Evolutionary conservation across 2,329 filamentous ascomycete genomes (phyloP).

Genomic region (Cryphonectria naterciae): DNA sequence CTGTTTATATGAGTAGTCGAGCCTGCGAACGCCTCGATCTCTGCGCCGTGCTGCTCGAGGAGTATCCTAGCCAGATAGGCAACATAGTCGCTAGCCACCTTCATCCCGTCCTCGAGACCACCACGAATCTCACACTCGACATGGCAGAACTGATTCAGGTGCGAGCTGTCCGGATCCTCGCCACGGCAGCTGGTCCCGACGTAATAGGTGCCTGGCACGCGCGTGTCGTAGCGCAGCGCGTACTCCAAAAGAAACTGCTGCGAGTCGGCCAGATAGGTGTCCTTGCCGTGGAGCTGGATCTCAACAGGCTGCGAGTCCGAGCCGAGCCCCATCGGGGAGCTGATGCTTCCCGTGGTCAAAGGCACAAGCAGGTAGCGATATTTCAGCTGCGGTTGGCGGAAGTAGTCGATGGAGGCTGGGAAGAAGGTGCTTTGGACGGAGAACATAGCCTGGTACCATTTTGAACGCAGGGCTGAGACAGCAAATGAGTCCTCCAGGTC

Average conservation of each 20-base stretch:
- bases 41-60: not conserved
- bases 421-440: not conserved
- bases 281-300: not conserved
- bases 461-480: not conserved
- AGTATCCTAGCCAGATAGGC: not conserved
- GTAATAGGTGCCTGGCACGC: not conserved
- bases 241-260: not conserved
- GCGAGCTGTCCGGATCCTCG: not conserved
- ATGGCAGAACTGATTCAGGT: not conserved
- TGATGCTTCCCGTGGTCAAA: not conserved
- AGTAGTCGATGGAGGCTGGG: not conserved
- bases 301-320: not conserved
- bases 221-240: not conserved
- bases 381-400: not conserved
- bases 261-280: not conserved
- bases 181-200: not conserved
- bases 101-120: not conserved
- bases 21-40: not conserved
- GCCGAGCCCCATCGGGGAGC: not conserved
- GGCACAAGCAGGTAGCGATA: not conserved
- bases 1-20: not conserved
- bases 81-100: not conserved
- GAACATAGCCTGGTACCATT: not conserved
- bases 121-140: not conserved
- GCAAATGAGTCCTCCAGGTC: not conserved